Evolutionary conservation across 768 basidiomycete species (phyloP), one percentile per base, ranked within the genome.

Genomic region (Boletus sensibilis): DNA sequence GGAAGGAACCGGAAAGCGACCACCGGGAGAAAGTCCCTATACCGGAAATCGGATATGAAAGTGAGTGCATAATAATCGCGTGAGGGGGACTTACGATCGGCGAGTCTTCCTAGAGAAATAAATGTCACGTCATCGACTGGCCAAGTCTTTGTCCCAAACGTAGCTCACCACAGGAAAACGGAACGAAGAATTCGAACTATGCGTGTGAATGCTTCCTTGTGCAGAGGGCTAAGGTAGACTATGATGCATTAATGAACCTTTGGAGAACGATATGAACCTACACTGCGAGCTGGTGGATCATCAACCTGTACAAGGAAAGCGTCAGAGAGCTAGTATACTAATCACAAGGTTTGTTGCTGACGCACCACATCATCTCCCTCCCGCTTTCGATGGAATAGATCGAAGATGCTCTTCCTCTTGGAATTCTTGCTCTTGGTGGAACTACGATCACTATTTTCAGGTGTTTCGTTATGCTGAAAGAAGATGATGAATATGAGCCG

Each of bases 171-270:
- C 21, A 49, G 33, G 20, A 29, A 16, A 25, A 23, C 47, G 14
- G 6, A n/a, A 13, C 53, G 45, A 58, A 27, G 39, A 46, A 46
- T 21, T 10, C 2, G 45, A 46, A 9, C 31, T 51, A 9, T 42
- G 46, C 4, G 45, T 14, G 29, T 10, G 10, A 10, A 33, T 41
- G 20, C 57, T 57, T 35, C 18, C 53, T 34, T 29, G 50, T 16
- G 20, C 23, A 38, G 57, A 43, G 1, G 52, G 33, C 62, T 67
- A 35, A 23, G 3, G 13, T n/a, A 49, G 44, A 39, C 11, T 9
- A 18, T 45, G 8, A 7, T 34, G n/a, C 2, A 21, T 42, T 1
- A 3, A 14, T 21, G 16, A 35, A 3, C 18, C 34, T 42, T 12
- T 38, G 13, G 4, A 40, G 10, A 38, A 41, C 5, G 5, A 46